These are phyloP conservation scores for Apophysomyces trapeziformis DNA, from an alignment of 371 early-diverging fungal species.

Conservation along the genomic window DNA sequence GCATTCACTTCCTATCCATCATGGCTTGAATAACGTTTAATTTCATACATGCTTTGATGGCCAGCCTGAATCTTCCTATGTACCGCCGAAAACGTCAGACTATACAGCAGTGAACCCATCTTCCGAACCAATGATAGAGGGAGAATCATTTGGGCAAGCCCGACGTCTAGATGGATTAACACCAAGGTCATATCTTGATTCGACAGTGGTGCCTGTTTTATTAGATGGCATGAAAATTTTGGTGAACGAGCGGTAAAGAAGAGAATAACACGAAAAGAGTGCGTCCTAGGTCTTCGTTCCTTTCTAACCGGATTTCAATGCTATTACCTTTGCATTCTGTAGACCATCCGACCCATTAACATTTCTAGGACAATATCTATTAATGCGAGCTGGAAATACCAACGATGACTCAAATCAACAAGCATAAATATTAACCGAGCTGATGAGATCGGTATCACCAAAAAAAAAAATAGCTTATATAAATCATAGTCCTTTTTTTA, in stretches of 20 bases:
- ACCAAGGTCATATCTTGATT: constrained; percentile 63
- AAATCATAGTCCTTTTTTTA: not conserved
- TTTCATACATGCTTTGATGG: not conserved
- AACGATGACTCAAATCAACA: not conserved
- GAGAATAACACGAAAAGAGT: not conserved
- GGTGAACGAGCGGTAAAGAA: constrained; percentile 58
- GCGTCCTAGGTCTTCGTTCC: not conserved
- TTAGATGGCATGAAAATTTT: constrained; percentile 68
- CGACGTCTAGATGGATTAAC: constrained; percentile 30
- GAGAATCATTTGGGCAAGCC: not conserved
- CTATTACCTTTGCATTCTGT: not conserved
- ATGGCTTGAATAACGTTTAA: not conserved
- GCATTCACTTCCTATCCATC: not conserved
- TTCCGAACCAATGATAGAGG: not conserved
- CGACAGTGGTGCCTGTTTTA: constrained; percentile 63
- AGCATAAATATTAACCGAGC: not conserved
- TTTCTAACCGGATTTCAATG: not conserved
- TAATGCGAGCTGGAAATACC: constrained; percentile 21
- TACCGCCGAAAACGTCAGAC: constrained; percentile 3
- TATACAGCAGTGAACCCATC: not conserved
- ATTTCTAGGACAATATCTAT: constrained; percentile 24
- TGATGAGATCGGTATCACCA: not conserved
- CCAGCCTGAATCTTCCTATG: not conserved
- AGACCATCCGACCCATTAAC: constrained; percentile 30
- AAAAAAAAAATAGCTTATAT: not conserved